These are phyloP conservation scores for Ceratocystis papillata DNA, from an alignment of 2,329 filamentous ascomycete genomes.

Conservation along the genomic window DNA sequence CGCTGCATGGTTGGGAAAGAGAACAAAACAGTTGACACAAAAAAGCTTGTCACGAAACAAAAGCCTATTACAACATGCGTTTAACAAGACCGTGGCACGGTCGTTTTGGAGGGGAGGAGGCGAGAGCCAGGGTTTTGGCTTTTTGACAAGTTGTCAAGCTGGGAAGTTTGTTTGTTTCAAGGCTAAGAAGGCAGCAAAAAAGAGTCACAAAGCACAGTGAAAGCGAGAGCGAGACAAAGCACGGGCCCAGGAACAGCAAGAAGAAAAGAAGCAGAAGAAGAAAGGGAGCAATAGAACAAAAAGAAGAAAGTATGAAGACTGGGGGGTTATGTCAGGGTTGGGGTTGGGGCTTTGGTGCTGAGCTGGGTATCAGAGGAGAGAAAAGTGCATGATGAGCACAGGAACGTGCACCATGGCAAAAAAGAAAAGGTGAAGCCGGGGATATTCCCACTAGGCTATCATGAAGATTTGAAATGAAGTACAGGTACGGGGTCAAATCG, in stretches of 20 bases:
- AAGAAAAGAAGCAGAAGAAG: neutral
- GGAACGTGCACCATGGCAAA: neutral
- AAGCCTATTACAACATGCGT: constrained; percentile 8
- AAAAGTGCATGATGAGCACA: constrained; percentile 8
- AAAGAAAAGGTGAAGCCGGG: neutral
- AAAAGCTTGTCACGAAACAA: constrained; percentile 12
- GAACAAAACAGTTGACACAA: constrained; percentile 2
- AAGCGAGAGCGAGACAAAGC: neutral
- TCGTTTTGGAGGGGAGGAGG: neutral
- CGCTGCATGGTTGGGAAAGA: too few relatives aligned
- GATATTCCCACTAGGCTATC: too few relatives aligned
- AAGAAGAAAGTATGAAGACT: neutral
- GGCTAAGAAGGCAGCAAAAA: neutral
- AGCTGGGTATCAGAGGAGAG: constrained; percentile 4
- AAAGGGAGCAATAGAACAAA: neutral
- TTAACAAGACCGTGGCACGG: neutral
- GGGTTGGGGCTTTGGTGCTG: too few relatives aligned
- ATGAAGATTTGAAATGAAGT: neutral
- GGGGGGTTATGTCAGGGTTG: neutral
- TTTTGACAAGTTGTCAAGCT: neutral
- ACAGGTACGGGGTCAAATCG: neutral
- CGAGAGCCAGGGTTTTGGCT: neutral
- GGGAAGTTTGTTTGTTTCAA: neutral
- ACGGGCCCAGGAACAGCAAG: neutral
- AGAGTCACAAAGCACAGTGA: neutral